Evolutionary conservation across 2,329 filamentous ascomycete species (phyloP), one percentile per base, ranked within the genome.

Genomic region (Dactylella cylindrospora): DNA sequence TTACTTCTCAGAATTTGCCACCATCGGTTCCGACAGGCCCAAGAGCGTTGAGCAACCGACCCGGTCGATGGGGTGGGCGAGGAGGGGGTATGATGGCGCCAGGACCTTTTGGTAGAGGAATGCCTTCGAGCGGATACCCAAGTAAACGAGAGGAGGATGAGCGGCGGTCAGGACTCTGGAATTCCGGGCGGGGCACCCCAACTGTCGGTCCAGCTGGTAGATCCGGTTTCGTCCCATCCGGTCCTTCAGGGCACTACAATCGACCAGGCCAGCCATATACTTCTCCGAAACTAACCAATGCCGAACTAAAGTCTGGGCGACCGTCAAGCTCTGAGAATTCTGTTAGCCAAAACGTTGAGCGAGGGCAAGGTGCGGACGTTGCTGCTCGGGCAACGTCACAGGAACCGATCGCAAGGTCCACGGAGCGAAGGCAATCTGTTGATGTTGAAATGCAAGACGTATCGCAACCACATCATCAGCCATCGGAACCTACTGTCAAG

Each of bases 371-470:
- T 31, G 28, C 28, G 19, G 25, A 10, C 12, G 15, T 12, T 25
- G 47, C 32, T 1, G 10, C 32, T 12, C 40, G 31, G n/a, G 2
- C 31, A 8, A 17, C 13, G 17, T 26, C 29, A 7, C 10, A 23
- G 9, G 47, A 52, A 5, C 22, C 20, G 15, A 12, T 17, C 7
- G 19, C 19, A 17, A 35, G 31, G 28, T 5, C 40, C 31, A 5
- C 13, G 10, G 40, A 47, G 6, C 25, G 36, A 17, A 33, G 33
- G 28, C 33, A 20, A 5, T 15, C 38, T 10, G 28, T 39, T 7
- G 59, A 64, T 13, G 31, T 55, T n/a, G 50, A 51, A 22, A 64
- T 64, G 59, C 22, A 54, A 5, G 59, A 64, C 43, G 50, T 47
- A 12, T 50, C 59, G 5, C 43, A 50, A 26, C 28, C 26, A 8